Evolutionary conservation across 805 yeast genomes (phyloP), one percentile per base, ranked within the genome.

Genomic region (Kuraishia hungarica): DNA sequence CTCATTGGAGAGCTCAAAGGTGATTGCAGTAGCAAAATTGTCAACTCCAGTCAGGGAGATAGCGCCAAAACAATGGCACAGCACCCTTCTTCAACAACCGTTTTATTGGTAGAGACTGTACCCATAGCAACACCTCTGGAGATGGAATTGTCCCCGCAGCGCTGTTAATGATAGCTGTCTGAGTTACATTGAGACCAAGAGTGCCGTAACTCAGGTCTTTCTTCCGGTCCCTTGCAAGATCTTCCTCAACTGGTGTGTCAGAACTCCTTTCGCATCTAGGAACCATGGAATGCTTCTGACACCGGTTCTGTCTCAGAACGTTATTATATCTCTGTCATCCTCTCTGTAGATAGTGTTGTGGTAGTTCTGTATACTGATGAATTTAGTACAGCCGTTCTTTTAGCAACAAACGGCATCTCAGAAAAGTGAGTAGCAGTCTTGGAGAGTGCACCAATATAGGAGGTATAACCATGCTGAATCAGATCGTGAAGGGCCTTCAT

Each of bases 381-480:
- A 84, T 63, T 81, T 82, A 57, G 72, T 71, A 84, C 84, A 84
- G 35, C 76, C 77, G 59, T 76, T 59, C 62, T 72, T 72, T 83
- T 86, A 2, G 89, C 89, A 55, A 74, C 66, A 56, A 66, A 69
- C 62, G 84, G 89, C 62, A 81, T 60, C 61, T 73, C 75, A 2
- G 74, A 80, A 63, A 84, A 83, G 60, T 83, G 81, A 19, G 69
- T 65, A 1, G 84, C 77, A 58, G 72, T 71, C 87, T 83, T 83
- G 1, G 84, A 68, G 0, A 86, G 82, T 1, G 87, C 87, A 17
- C 88, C 88, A 56, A 83, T 74, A 63, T 83, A 83, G 53, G 85
- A 70, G 2, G 72, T 72, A 22, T 68, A 61, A 15, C 85, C 85
- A 43, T 60, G 54, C 48, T 72, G 69, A 21, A 80, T 77, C n/a